Conservation (phyloP, 495 filamentous ascomycete species). For the Xylaria grammica region DNA sequence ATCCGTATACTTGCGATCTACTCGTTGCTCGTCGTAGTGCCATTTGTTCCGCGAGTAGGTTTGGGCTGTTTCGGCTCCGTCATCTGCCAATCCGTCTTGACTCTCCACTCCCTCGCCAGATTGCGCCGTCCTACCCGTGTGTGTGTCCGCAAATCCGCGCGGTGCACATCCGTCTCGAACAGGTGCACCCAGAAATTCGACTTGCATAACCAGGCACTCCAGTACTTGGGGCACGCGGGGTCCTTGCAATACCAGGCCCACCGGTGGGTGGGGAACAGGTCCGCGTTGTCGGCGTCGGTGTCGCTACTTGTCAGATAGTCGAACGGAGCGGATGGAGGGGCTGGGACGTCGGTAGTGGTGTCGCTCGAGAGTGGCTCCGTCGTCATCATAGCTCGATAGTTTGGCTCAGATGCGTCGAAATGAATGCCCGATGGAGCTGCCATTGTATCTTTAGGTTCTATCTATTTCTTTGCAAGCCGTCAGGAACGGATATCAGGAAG, state of each 20-base stretch:
- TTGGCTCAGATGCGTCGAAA: no score
- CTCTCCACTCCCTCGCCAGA: background rate
- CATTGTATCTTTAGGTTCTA: no score
- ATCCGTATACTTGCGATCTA: no score
- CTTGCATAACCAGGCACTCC: conserved; percentile 23
- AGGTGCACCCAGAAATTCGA: conserved; percentile 32
- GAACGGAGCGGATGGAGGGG: no score
- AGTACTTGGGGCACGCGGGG: conserved; percentile 23
- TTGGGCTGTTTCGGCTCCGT: conserved; percentile 1
- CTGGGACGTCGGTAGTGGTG: no score
- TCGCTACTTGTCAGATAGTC: conserved; percentile 1
- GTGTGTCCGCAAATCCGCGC: conserved; percentile 26
- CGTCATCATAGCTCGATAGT: no score
- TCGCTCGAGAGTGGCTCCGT: no score
- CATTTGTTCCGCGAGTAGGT: no score
- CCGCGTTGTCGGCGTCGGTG: conserved; percentile 9
- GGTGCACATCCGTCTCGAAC: conserved; percentile 28
- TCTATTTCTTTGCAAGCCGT: no score
- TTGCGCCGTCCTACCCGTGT: conserved; percentile 22
- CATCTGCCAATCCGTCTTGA: background rate
- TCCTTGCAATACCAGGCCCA: conserved; percentile 31
- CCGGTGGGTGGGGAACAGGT: conserved; percentile 19
- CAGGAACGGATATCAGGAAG: no score
- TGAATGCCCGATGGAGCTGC: no score
- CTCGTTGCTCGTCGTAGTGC: no score